A percentile compares a stretch with the other conserved stretches of the same genome.
phyloP scores from a whole-genome alignment of 208 protist species.

The Acanthamoeba divionensis region DNA sequence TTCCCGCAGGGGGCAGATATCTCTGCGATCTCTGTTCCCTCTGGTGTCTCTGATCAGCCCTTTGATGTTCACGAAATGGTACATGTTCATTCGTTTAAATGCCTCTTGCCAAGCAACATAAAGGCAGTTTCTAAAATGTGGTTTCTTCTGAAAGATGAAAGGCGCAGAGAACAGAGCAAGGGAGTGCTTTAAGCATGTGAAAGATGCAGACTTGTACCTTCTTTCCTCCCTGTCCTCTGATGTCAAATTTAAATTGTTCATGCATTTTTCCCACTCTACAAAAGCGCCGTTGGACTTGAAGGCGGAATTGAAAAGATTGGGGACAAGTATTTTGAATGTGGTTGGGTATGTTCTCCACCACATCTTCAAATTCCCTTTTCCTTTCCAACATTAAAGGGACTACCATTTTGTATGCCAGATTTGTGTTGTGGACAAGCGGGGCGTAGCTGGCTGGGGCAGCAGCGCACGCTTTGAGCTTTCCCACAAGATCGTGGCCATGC shows the following conservation, averaged over 20 bases:
- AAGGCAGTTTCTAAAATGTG: not conserved
- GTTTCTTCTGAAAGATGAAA: not conserved
- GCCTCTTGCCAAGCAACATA: not conserved
- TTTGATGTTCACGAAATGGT: slow-evolving; percentile 31
- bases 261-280: not conserved
- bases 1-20: not conserved
- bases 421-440: not conserved
- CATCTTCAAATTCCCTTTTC: not conserved
- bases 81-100: not conserved
- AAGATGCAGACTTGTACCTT: slow-evolving; percentile 3
- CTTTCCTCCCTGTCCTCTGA: not conserved
- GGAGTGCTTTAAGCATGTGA: not conserved
- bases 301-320: slow-evolving; percentile 4
- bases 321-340: slow-evolving; percentile 11
- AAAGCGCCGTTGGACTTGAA: not conserved
- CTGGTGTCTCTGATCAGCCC: not conserved
- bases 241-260: not conserved
- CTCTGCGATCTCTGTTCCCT: not conserved
- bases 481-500: slow-evolving; percentile 1
- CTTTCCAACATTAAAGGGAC: not conserved
- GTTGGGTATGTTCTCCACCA: not conserved
- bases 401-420: not conserved
- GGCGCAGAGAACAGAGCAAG: not conserved
- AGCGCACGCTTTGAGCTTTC: slow-evolving; percentile 21
- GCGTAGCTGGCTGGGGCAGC: not conserved